phyloP scores from a whole-genome alignment of 2,329 filamentous ascomycete species.

The Huntiella bhutanensis region DNA sequence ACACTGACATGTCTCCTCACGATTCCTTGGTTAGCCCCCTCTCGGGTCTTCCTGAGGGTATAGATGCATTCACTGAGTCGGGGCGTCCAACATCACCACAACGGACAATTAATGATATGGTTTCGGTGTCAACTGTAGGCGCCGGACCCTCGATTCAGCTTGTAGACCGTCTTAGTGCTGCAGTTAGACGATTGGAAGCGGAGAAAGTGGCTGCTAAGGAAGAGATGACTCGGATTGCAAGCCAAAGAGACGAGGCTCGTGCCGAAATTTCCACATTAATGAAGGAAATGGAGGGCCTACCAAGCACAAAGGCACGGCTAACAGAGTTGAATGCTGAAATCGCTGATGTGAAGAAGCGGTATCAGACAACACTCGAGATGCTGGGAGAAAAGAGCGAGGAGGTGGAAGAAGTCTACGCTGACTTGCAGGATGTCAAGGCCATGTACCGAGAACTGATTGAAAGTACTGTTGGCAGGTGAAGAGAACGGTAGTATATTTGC shows the following conservation, averaged over 20 bases:
- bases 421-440: conserved; percentile 82
- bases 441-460: conserved; percentile 92
- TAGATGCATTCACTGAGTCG: conserved; percentile 23
- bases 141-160: conserved; percentile 87
- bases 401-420: conserved; percentile 74
- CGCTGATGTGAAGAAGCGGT: conserved; percentile 50
- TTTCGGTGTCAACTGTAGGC: conserved; percentile 73
- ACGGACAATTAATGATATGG: conserved; percentile 61
- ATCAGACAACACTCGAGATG: conserved; percentile 84
- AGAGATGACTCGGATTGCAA: conserved; percentile 58
- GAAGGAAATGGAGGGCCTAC: conserved; percentile 61
- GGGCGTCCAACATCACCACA: conserved; percentile 42
- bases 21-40: not conserved
- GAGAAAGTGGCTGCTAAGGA: conserved; percentile 82
- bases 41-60: not conserved
- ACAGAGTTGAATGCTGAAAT: conserved; percentile 49
- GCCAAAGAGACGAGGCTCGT: conserved; percentile 84
- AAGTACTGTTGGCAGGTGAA: conserved; percentile 37
- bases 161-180: conserved; percentile 87
- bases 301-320: conserved; percentile 38
- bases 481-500: not conserved
- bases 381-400: conserved; percentile 92
- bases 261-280: conserved; percentile 79
- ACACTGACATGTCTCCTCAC: not conserved
- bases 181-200: conserved; percentile 73